Evolutionary conservation across 495 filamentous ascomycete species (phyloP).

Genomic region (Lasiosphaeria ovina): DNA sequence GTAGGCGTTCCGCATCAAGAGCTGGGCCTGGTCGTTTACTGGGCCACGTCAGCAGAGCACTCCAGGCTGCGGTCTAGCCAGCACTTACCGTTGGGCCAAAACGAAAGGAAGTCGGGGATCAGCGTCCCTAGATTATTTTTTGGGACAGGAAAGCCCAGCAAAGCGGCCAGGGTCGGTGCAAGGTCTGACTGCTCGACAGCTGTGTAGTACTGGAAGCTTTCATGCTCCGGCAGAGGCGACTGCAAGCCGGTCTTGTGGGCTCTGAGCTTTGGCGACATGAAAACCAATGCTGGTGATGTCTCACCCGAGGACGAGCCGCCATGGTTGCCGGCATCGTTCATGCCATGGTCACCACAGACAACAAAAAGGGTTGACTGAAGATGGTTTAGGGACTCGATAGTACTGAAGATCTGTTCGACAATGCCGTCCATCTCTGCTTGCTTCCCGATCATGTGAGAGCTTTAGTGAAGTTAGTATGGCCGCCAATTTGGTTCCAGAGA

Average conservation of each 20-base stretch:
- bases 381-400: conserved; percentile 66
- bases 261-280: conserved; percentile 84
- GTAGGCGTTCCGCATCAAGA: conserved; percentile 70
- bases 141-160: conserved; percentile 87
- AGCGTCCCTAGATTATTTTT: conserved; percentile 89
- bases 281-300: conserved; percentile 87
- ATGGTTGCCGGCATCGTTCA: conserved; percentile 98
- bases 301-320: conserved; percentile 90
- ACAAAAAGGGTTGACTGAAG: conserved; percentile 78
- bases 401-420: conserved; percentile 69
- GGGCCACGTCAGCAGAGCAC: conserved; percentile 10
- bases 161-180: conserved; percentile 80
- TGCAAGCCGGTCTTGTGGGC: conserved; percentile 47
- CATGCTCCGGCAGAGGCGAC: conserved; percentile 42
- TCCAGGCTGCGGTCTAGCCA: too few relatives aligned
- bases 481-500: too few relatives aligned
- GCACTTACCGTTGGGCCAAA: conserved; percentile 66
- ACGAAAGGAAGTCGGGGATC: conserved; percentile 70
- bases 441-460: conserved; percentile 88
- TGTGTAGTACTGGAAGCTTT: conserved; percentile 75
- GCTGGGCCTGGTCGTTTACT: conserved; percentile 59
- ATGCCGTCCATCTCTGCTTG: conserved; percentile 92
- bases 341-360: conserved; percentile 91
- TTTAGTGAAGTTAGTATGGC: conserved; percentile 30
- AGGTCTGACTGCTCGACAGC: conserved; percentile 91